Percentiles rank a stretch among this genome's conserved stretches.
phyloP scores from a whole-genome alignment of 2,329 filamentous ascomycete genomes.

The Thelonectria discophora region DNA sequence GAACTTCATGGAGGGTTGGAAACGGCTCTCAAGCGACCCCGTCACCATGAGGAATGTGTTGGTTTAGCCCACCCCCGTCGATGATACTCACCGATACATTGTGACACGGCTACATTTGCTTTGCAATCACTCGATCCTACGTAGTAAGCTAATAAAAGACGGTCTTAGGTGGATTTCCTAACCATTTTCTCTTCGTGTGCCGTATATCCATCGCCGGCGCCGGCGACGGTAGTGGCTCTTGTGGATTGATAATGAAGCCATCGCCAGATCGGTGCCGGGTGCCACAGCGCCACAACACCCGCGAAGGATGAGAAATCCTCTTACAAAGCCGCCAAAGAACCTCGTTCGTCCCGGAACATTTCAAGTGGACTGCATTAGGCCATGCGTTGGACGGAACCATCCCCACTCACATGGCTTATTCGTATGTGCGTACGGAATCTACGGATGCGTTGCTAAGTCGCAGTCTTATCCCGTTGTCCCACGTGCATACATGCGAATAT shows the following conservation, averaged over 20 bases:
- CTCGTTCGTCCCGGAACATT: neutral
- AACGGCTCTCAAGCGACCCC: neutral
- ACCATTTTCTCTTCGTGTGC: neutral
- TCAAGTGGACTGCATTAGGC: neutral
- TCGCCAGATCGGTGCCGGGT: neutral
- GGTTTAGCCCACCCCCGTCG: neutral
- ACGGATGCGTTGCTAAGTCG: neutral
- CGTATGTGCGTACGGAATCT: neutral
- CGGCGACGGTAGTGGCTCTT: neutral
- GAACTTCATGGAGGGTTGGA: neutral
- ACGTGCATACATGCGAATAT: neutral
- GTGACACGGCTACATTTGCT: neutral
- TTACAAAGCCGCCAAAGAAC: neutral
- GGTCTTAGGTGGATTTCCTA: neutral
- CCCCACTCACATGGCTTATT: neutral
- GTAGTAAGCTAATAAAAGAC: neutral
- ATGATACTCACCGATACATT: neutral
- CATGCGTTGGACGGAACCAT: slow-evolving; percentile 3
- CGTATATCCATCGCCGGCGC: neutral
- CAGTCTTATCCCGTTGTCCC: no score
- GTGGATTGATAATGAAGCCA: slow-evolving; percentile 1
- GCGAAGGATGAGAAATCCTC: neutral
- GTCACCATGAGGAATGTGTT: neutral
- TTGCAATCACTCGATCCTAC: neutral
- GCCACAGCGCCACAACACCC: neutral